Conservation (phyloP, 73 alveolate species). For the Symbiodinium natans region DNA sequence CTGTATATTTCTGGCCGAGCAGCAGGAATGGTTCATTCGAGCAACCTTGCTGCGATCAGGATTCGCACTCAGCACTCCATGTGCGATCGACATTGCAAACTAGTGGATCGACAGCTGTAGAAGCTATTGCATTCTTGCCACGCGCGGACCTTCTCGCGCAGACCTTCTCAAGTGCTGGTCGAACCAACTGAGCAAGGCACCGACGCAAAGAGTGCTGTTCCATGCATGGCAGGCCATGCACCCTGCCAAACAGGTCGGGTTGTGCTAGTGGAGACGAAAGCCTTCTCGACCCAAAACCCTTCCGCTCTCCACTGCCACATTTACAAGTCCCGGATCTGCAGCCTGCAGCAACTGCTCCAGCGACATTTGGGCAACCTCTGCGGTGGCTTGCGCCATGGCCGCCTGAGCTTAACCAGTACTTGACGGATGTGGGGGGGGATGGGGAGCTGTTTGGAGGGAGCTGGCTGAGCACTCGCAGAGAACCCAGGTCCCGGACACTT, state of each 20-base stretch:
- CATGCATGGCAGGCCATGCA: slow-evolving; percentile 89
- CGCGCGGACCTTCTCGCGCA: no score
- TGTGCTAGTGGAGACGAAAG: no score
- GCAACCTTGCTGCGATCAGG: slow-evolving; percentile 9
- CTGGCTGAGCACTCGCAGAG: not conserved
- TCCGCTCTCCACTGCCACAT: no score
- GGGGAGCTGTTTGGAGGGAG: not conserved
- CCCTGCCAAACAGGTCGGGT: not conserved
- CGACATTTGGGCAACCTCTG: slow-evolving; percentile 51
- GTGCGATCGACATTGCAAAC: no score
- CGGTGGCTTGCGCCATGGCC: slow-evolving; percentile 81
- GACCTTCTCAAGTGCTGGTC: no score
- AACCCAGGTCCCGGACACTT: not conserved
- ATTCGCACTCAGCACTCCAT: not conserved
- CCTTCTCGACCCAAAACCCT: no score
- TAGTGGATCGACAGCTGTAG: no score
- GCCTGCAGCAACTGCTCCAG: slow-evolving; percentile 59
- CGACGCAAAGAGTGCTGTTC: slow-evolving; percentile 67
- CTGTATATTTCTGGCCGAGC: not conserved
- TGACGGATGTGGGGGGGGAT: not conserved
- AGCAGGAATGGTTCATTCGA: slow-evolving; percentile 76
- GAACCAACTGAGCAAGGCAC: not conserved
- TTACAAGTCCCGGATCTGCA: no score
- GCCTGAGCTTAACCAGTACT: not conserved
- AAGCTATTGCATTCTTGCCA: no score